phyloP scores from a whole-genome alignment of 331 rosid genomes.

The Ulmus americana region DNA sequence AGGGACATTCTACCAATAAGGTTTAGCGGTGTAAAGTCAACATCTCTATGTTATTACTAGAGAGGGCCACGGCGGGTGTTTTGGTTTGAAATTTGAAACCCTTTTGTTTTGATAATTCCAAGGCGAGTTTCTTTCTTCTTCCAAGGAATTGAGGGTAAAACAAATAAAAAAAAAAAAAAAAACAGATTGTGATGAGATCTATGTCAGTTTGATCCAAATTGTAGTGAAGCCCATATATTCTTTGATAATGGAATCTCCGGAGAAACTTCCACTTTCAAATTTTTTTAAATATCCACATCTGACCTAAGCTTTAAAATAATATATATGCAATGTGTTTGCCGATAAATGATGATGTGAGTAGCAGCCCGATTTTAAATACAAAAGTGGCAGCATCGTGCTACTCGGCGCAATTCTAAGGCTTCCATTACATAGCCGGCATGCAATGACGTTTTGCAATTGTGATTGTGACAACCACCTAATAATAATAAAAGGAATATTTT shows the following conservation, averaged over 20 bases:
- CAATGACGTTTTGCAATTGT: no score
- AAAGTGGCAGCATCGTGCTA: no score
- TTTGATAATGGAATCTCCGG: not conserved
- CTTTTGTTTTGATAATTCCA: not conserved
- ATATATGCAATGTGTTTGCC: no score
- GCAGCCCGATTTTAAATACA: no score
- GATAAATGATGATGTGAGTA: no score
- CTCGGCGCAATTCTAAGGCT: no score
- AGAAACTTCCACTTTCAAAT: not conserved
- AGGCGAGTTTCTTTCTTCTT: not conserved
- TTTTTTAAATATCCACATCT: no score
- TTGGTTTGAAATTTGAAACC: slow-evolving; percentile 18
- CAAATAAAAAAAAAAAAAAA: not conserved
- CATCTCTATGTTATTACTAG: slow-evolving; percentile 10
- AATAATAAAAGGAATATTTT: no score
- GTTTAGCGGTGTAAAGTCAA: slow-evolving; percentile 20
- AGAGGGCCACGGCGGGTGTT: slow-evolving; percentile 7
- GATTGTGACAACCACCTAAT: no score
- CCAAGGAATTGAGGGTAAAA: not conserved
- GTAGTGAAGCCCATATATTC: not conserved
- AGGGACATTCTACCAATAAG: not conserved
- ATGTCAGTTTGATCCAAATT: not conserved
- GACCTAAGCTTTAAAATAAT: no score
- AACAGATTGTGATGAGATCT: not conserved
- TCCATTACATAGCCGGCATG: no score